Conservation (phyloP, 163 green algal genomes). For the Scenedesmus sp. region DNA sequence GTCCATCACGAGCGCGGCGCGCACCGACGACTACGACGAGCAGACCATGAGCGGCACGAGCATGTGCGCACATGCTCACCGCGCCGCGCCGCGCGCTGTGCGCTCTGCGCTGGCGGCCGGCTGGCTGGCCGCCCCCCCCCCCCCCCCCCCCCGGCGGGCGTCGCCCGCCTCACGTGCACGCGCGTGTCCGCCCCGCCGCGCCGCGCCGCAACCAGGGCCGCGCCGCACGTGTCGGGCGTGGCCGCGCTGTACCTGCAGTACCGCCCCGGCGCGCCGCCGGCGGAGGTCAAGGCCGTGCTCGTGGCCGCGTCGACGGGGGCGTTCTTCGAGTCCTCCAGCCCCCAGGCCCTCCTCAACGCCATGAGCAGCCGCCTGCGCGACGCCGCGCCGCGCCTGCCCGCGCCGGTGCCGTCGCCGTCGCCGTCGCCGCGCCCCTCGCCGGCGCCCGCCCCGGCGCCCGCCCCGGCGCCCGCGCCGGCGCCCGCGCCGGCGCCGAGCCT, state of each 20-base stretch:
- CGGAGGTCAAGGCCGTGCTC: slow-evolving; percentile 23
- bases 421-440: slow-evolving; percentile 8
- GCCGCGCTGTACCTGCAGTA: slow-evolving; percentile 67
- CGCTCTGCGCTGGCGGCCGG: not conserved
- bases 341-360: slow-evolving; percentile 52
- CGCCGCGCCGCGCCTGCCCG: not conserved
- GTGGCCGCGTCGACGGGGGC: slow-evolving; percentile 26
- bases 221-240: slow-evolving; percentile 59
- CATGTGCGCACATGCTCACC: slow-evolving; percentile 57
- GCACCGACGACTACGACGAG: slow-evolving; percentile 1
- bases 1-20: slow-evolving; percentile 51
- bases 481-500: not conserved
- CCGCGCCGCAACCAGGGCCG: not conserved
- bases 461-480: not conserved
- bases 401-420: not conserved
- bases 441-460: not conserved
- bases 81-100: too few species aligned
- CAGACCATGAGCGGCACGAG: slow-evolving; percentile 61
- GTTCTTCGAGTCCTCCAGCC: slow-evolving; percentile 50
- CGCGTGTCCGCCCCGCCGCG: not conserved
- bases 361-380: slow-evolving; percentile 40
- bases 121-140: too few species aligned
- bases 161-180: too few species aligned
- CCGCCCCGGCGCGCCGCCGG: slow-evolving; percentile 41
- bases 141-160: too few species aligned